These are phyloP conservation scores for Neoboletus subvelutipes DNA, from an alignment of 768 basidiomycete species.

Conservation along the genomic window DNA sequence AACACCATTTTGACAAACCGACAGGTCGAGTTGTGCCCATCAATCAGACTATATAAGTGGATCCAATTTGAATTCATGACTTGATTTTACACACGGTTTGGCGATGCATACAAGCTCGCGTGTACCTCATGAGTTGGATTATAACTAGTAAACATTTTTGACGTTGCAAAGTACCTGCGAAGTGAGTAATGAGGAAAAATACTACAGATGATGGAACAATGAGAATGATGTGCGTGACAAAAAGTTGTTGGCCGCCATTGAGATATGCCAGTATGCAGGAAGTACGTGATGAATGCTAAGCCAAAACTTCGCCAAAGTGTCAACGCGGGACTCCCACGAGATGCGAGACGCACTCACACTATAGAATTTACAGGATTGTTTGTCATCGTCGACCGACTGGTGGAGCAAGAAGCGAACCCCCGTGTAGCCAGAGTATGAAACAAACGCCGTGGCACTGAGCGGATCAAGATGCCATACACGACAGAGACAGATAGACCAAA, in stretches of 20 bases:
- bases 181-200: not conserved
- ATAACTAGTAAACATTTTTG: not conserved
- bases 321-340: not conserved
- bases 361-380: constrained; percentile 24
- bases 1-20: not conserved
- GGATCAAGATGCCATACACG: constrained; percentile 20
- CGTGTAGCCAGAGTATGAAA: constrained; percentile 16
- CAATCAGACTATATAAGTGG: no score
- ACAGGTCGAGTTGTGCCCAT: not conserved
- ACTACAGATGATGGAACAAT: not conserved
- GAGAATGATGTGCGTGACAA: not conserved
- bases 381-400: constrained; percentile 18
- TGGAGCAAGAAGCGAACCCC: constrained; percentile 22
- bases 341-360: constrained; percentile 13
- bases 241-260: not conserved
- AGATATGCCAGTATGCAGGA: constrained; percentile 15
- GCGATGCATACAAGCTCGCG: not conserved
- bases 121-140: not conserved
- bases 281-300: constrained; percentile 14
- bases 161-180: not conserved
- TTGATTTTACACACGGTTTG: not conserved
- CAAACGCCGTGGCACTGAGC: constrained; percentile 13
- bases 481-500: constrained; percentile 26
- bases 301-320: constrained; percentile 13
- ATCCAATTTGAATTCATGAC: not conserved